phyloP scores from a whole-genome alignment of 139 green algal species.

The Chlorella sp. region DNA sequence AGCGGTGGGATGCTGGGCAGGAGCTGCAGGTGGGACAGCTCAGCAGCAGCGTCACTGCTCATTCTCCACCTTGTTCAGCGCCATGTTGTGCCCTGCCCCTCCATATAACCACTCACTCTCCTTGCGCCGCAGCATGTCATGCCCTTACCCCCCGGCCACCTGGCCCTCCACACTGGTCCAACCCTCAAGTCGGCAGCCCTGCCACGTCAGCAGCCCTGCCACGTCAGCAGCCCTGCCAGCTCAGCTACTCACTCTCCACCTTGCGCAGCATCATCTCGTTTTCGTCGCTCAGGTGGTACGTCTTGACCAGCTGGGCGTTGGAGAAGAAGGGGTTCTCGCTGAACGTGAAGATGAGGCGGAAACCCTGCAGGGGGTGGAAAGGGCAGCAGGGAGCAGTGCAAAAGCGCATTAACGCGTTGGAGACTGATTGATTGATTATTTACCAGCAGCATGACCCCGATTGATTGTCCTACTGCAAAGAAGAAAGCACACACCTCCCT shows the following conservation, averaged over 20 bases:
- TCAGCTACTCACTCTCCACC: slow-evolving; percentile 33
- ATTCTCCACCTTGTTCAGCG: slow-evolving; percentile 55
- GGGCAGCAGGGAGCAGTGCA: background rate
- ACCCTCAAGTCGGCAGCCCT: too few relatives aligned
- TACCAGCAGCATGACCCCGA: too few relatives aligned
- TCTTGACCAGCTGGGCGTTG: slow-evolving; percentile 59
- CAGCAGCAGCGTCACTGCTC: background rate
- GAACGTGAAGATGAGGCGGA: slow-evolving; percentile 80
- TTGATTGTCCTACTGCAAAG: too few relatives aligned
- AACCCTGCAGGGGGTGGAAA: slow-evolving; percentile 54
- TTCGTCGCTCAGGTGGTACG: slow-evolving; percentile 72
- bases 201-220: too few relatives aligned
- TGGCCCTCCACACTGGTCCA: too few relatives aligned
- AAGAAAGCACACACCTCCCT: background rate
- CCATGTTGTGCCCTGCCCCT: too few relatives aligned
- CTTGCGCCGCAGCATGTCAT: too few relatives aligned
- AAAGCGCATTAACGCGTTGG: too few relatives aligned
- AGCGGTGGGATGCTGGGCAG: background rate
- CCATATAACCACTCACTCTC: too few relatives aligned
- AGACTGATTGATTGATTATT: too few relatives aligned
- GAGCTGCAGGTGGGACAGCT: background rate
- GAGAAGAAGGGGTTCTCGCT: slow-evolving; percentile 92
- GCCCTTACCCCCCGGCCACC: too few relatives aligned
- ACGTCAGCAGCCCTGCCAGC: background rate
- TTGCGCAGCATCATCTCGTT: slow-evolving; percentile 63